Evolutionary conservation across 2,329 filamentous ascomycete genomes (phyloP).

Genomic region (Beauveria caledonica): DNA sequence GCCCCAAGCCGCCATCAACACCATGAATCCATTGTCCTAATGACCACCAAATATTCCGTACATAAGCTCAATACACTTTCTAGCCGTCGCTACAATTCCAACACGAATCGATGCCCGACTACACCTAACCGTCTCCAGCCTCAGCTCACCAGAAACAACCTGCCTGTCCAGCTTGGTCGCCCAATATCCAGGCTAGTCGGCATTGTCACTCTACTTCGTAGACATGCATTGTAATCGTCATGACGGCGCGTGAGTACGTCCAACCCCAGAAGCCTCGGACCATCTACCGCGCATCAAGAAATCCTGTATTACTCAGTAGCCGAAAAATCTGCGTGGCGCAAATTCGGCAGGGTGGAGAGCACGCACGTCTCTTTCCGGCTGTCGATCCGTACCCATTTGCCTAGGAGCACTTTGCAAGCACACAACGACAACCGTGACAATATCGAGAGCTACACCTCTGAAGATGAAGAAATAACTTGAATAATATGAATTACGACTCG

Average conservation of each 20-base stretch:
- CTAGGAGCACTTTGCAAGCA: background rate
- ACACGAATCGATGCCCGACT: background rate
- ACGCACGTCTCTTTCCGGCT: background rate
- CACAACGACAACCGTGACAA: background rate
- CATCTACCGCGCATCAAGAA: background rate
- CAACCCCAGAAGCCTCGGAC: background rate
- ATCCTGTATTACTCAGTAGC: too few species aligned
- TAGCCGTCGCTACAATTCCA: background rate
- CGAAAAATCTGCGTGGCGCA: background rate
- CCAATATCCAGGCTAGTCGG: background rate
- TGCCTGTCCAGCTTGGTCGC: background rate
- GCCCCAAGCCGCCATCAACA: too few species aligned
- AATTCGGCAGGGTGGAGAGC: slow-evolving; percentile 2
- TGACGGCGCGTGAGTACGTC: background rate
- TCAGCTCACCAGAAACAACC: too few species aligned
- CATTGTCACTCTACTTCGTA: background rate
- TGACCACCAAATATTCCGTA: too few species aligned
- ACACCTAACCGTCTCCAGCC: background rate
- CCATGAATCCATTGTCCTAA: too few species aligned
- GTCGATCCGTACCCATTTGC: background rate
- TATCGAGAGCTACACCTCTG: background rate
- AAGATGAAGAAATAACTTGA: background rate
- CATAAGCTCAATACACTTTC: background rate
- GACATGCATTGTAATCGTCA: slow-evolving; percentile 1
- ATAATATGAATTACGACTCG: background rate